Conservation (phyloP, 495 filamentous ascomycete genomes). For the Entonaema liquescens region DNA sequence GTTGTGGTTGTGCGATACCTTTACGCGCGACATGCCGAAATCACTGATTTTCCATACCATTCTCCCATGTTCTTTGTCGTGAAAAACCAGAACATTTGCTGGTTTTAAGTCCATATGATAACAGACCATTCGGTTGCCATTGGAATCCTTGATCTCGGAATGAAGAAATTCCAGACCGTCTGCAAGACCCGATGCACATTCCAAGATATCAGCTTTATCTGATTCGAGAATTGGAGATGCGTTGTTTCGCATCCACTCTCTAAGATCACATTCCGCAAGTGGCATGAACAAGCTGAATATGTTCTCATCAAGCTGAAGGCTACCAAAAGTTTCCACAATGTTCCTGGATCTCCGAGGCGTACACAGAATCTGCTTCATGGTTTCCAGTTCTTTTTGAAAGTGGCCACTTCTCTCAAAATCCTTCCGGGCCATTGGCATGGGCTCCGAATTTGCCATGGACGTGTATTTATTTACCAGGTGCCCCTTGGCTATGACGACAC, state of each 20-base stretch:
- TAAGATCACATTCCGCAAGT: conserved; percentile 47
- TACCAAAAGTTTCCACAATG: conserved; percentile 47
- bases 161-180: conserved; percentile 50
- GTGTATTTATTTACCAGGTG: conserved; percentile 42
- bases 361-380: conserved; percentile 47
- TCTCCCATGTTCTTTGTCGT: conserved; percentile 23
- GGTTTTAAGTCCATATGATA: conserved; percentile 55
- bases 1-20: conserved; percentile 17
- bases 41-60: conserved; percentile 53
- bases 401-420: conserved; percentile 39
- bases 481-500: conserved; percentile 47
- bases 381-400: conserved; percentile 39
- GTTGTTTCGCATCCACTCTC: conserved; percentile 41
- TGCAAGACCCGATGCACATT: conserved; percentile 44
- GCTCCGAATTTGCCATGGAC: conserved; percentile 29
- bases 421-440: conserved; percentile 37
- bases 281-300: conserved; percentile 54
- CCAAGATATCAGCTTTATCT: conserved; percentile 43
- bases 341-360: conserved; percentile 41
- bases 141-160: conserved; percentile 41
- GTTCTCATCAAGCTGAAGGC: conserved; percentile 30
- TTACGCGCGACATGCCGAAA: conserved; percentile 53
- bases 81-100: conserved; percentile 49
- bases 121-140: conserved; percentile 43
- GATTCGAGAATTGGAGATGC: conserved; percentile 10